Base-by-base conservation (phyloP, 371 early-diverging fungal species). In the Rhizopus stolonifer region DNA sequence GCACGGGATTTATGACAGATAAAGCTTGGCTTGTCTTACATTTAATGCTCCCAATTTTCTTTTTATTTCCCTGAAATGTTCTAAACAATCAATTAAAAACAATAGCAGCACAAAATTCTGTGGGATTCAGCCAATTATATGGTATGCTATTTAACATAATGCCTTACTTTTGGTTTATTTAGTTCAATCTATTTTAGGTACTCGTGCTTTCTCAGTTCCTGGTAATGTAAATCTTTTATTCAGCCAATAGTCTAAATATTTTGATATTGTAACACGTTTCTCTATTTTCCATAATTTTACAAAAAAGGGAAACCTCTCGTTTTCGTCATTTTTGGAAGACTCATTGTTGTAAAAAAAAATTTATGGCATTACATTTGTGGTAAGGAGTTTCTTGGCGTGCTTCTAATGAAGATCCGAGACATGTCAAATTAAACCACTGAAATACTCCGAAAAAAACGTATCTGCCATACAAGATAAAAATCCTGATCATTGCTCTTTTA, bases 191-290 rank as follows among this genome's bases (percentile, higher is more conserved):
- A n/a, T 38, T 38, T 38, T 5, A 11, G 11, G 6, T 38, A 38
- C 17, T 38, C 17, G 38, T 38, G 17, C 17, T 38, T 11, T 11
- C 14, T 38, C 17, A 38, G 14, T 38, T 15, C 38, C 38, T 38
- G 38, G 38, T 38, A 38, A 38, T 38, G 38, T 15, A 38, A 38
- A 38, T 38, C 38, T 48, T 44, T 48, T 48, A n/a, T 48, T 32
- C 14, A 33, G 19, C 33, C 29, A 48, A 32, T 48, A 48, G 29
- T 19, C 29, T 32, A 33, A 48, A 32, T 26, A 48, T 32, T 29
- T 32, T 32, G 11, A 48, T 31, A 17, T 33, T 29, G 31, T 29
- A 10, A 29, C 31, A 29, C 48, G 18, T 32, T 33, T 47, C 47
- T 15, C 14, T n/a, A 38, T 15, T 38, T 38, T 38, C 38, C 14